Conservation (phyloP, 768 basidiomycete species). For the Pulveroboletus sp. region DNA sequence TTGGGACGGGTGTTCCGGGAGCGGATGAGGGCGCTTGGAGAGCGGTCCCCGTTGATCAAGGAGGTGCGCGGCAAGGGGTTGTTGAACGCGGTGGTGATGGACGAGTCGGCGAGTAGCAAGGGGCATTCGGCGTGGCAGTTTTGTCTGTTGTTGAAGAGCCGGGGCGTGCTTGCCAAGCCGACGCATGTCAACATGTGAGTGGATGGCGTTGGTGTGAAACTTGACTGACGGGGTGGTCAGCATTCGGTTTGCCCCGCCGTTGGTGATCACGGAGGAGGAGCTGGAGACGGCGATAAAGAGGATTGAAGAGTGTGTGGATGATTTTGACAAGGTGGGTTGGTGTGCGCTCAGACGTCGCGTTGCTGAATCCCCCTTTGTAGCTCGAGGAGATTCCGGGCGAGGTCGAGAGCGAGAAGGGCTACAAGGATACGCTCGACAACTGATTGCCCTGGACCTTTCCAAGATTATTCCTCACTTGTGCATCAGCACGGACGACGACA, state of each 20-base stretch:
- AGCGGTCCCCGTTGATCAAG: constrained; percentile 65
- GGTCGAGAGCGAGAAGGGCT: constrained; percentile 58
- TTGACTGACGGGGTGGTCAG: constrained; percentile 38
- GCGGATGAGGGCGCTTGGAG: constrained; percentile 48
- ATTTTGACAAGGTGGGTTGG: constrained; percentile 70
- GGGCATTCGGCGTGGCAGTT: constrained; percentile 94
- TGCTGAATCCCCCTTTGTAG: constrained; percentile 23
- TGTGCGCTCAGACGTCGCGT: no score
- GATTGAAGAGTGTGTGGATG: constrained; percentile 73
- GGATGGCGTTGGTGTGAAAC: not conserved
- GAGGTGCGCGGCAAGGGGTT: constrained; percentile 85
- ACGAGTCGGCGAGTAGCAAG: constrained; percentile 73
- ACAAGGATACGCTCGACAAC: constrained; percentile 36
- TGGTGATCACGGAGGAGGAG: constrained; percentile 91
- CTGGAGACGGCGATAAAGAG: constrained; percentile 69
- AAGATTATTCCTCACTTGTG: no score
- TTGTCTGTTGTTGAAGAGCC: constrained; percentile 87
- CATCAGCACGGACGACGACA: no score
- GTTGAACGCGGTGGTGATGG: constrained; percentile 91
- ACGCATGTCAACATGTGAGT: constrained; percentile 92
- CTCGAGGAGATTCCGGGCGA: constrained; percentile 64
- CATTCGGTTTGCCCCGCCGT: constrained; percentile 93
- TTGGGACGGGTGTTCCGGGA: constrained; percentile 83
- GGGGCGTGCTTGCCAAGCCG: constrained; percentile 92
- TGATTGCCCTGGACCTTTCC: not conserved